A percentile compares a stretch with the other conserved stretches of the same genome.
Conservation (phyloP, 2,329 filamentous ascomycete species). For the Tolypocladium capitatum region DNA sequence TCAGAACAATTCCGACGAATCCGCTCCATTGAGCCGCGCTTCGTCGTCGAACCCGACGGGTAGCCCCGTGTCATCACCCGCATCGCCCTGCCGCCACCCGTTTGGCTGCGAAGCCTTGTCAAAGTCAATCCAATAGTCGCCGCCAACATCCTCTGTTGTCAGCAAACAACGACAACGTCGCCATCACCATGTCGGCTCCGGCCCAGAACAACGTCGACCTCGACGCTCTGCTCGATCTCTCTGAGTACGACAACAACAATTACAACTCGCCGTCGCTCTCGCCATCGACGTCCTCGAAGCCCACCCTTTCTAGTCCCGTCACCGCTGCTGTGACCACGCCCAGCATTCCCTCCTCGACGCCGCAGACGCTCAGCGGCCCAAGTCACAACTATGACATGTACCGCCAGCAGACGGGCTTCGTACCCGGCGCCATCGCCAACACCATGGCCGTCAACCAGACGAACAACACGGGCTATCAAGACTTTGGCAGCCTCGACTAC, state of each 20-base stretch:
- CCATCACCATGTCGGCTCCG: slow-evolving; percentile 22
- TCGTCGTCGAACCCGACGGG: neutral
- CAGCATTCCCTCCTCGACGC: slow-evolving; percentile 38
- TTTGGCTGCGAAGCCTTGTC: too few relatives aligned
- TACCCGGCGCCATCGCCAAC: slow-evolving; percentile 68
- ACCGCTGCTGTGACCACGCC: slow-evolving; percentile 41
- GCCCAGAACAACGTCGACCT: slow-evolving; percentile 35
- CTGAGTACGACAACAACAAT: slow-evolving; percentile 43
- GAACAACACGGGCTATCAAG: slow-evolving; percentile 40
- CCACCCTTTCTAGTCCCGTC: slow-evolving; percentile 37
- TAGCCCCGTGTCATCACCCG: neutral
- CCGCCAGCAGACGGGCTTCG: slow-evolving; percentile 88
- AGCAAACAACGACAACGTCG: neutral
- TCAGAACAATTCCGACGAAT: neutral
- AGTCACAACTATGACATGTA: slow-evolving; percentile 94
- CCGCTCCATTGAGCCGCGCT: neutral
- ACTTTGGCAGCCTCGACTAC: slow-evolving; percentile 35
- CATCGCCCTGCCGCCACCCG: neutral
- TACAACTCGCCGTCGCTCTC: slow-evolving; percentile 50
- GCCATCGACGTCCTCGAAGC: slow-evolving; percentile 38
- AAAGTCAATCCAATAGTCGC: too few relatives aligned
- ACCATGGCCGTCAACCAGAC: slow-evolving; percentile 64
- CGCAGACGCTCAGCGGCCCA: slow-evolving; percentile 59
- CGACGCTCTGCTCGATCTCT: slow-evolving; percentile 47
- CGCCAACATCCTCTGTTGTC: neutral